Conservation (phyloP, 1,139 yeast species). For the Yarrowia galli region DNA sequence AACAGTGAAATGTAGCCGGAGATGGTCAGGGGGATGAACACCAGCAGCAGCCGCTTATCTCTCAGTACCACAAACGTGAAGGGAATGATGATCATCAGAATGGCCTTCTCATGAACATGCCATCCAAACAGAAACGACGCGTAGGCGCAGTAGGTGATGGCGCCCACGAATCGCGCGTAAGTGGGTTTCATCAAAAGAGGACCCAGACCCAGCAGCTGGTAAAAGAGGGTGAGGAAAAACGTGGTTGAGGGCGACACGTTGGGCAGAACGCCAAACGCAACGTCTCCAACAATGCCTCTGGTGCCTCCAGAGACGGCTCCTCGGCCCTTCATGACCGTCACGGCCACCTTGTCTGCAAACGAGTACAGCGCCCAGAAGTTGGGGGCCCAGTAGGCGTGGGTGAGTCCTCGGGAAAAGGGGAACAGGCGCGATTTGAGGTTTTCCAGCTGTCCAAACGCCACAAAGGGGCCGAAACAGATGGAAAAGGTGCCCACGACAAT, state of each 20-base stretch:
- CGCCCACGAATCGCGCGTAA: constrained; percentile 78
- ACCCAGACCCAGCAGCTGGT: constrained; percentile 74
- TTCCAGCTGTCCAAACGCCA: constrained; percentile 65
- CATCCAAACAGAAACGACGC: constrained; percentile 94
- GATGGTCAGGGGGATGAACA: constrained; percentile 67
- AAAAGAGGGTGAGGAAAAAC: constrained; percentile 77
- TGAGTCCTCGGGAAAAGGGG: constrained; percentile 93
- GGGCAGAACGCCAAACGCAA: constrained; percentile 79
- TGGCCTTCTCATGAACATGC: constrained; percentile 99
- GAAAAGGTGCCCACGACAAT: constrained; percentile 70
- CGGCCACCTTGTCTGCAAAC: constrained; percentile 75
- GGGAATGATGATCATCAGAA: constrained; percentile 87
- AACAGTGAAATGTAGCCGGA: constrained; percentile 89
- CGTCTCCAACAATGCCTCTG: constrained; percentile 91
- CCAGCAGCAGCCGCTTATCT: constrained; percentile 68
- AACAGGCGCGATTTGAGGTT: constrained; percentile 74
- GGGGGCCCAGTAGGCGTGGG: constrained; percentile 99
- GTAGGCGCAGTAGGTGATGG: constrained; percentile 87
- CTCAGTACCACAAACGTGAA: constrained; percentile 76
- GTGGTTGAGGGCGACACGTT: constrained; percentile 79
- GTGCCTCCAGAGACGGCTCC: constrained; percentile 58
- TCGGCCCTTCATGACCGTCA: constrained; percentile 53
- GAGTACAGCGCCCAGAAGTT: constrained; percentile 96
- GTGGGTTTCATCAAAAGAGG: constrained; percentile 81
- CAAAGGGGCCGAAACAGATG: constrained; percentile 83